Evolutionary conservation across 1,284 basidiomycete species (phyloP), one percentile per base, ranked within the genome.

Genomic region (Ustanciosporium gigantosporum): DNA sequence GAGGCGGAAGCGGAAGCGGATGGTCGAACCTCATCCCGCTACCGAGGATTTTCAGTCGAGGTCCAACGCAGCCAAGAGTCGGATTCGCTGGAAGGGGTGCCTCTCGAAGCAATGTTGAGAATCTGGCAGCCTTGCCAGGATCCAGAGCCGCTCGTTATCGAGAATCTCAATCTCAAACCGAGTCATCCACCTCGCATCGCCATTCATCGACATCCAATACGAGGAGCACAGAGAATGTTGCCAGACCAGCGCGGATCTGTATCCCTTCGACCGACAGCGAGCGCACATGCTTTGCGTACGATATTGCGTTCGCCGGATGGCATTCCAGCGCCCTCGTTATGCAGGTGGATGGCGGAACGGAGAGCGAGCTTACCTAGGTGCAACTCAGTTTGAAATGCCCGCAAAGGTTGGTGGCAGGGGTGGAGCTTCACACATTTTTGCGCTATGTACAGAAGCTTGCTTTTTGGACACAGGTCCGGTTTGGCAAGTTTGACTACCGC

Each of bases 251-350:
- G 8, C 21, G 7, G 4, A 24, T 36, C 31, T 22, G 16, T 19
- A 31, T 25, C 31, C 17, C 5, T 4, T 17, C 15, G 13, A 13
- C 4, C 32, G 11, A 9, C 11, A 29, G 27, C 44, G 38, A 9
- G 46, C 31, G 8, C 20, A n/a, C n/a, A n/a, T n/a, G n/a, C n/a
- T 65, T 64, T 41, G 66, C 53, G 6, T 68, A 60, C 23, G 66
- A 68, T 34, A 41, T 68, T 13, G 66, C 57, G 0, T 65, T 68
- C 41, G 61, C 66, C 1, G 66, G 66, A 0, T 62, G 59, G 59
- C 59, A 62, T 25, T 44, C 39, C 3, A 37, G 32, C 2, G 59
- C 59, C 4, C 45, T 62, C 15, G 52, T 51, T 6, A 55, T 62
- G 51, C 16, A 29, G n/a, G n/a, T n/a, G n/a, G n/a, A n/a, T n/a